phyloP scores from a whole-genome alignment of 2,329 filamentous ascomycete genomes.

The Rhexocercosporidium sp. region DNA sequence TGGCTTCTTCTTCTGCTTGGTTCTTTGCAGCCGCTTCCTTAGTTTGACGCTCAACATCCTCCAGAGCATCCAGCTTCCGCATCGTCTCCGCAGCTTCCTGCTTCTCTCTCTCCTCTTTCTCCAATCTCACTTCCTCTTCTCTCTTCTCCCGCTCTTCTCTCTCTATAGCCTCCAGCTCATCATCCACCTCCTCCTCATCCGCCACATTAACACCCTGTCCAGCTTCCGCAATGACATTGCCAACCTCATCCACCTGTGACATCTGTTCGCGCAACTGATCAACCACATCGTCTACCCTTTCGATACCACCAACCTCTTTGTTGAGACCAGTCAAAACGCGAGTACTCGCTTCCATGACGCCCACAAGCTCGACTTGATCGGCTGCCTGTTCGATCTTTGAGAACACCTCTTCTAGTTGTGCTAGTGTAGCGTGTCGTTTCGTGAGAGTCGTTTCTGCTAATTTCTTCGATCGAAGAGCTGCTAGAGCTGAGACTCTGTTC shows the following conservation, averaged over 20 bases:
- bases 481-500: conserved; percentile 76
- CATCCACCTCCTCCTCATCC: conserved; percentile 79
- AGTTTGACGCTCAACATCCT: conserved; percentile 32
- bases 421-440: conserved; percentile 73
- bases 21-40: conserved; percentile 26
- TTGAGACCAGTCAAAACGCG: conserved; percentile 76
- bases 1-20: conserved; percentile 17
- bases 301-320: conserved; percentile 75
- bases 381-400: conserved; percentile 83
- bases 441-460: conserved; percentile 75
- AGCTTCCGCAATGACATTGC: conserved; percentile 73
- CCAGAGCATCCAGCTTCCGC: conserved; percentile 37
- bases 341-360: conserved; percentile 80
- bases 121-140: conserved; percentile 43
- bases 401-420: conserved; percentile 83
- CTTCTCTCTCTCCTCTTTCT: conserved; percentile 38
- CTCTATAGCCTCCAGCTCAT: conserved; percentile 80
- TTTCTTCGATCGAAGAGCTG: conserved; percentile 83
- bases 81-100: conserved; percentile 40
- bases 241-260: conserved; percentile 81
- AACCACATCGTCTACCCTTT: conserved; percentile 76
- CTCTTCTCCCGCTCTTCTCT: conserved; percentile 51
- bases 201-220: conserved; percentile 54
- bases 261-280: conserved; percentile 81
- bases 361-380: conserved; percentile 82